Evolutionary conservation across 208 protist genomes (phyloP), one percentile per base, ranked within the genome.

Genomic region (Phytomonas francai): DNA sequence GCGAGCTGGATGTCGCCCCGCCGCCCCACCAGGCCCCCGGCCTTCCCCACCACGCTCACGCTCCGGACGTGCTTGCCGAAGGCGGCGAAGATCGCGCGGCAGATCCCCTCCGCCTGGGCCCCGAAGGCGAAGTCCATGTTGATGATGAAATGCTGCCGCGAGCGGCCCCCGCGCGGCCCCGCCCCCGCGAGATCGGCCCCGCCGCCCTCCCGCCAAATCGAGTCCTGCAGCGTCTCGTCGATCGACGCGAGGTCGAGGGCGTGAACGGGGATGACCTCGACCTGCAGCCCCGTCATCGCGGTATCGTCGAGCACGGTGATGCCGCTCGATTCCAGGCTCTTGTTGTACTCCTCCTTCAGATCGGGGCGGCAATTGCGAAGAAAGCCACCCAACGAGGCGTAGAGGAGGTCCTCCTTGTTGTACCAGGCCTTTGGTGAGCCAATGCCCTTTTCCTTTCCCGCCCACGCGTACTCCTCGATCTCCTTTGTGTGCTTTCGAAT

Each of bases 81-180:
- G 32, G 86, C 83, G 64, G 78, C 80, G 79, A 93, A 89, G 31
- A 96, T 77, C 28, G 87, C 79, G 3, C 81, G 76, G 64, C 82
- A 84, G 59, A 96, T 94, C 19, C 84, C 86, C 57, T 87, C 85
- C n/a, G 91, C 91, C 74, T 96, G 91, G 4, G 88, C 85, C 0
- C 91, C 91, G 78, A 96, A 96, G 32, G 88, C 86, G 62, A 93
- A 96, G 77, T 96, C 91, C 87, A 94, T 96, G 72, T 96, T 96
- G 73, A 96, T 83, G 71, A 96, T 85, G 65, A 96, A 88, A 73
- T 92, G 88, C 12, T 73, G 76, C 66, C 70, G 60, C 49, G 83
- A 68, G 5, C 84, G 83, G 34, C 67, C 63, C 63, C 12, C 16
- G 11, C 42, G 8, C 14, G 29, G 27, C 22, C 51, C 31, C 51